Percentiles rank a stretch among this genome's conserved stretches.
Conservation (phyloP, 75 land plant species). For the Chamaecyparis obtusa region DNA sequence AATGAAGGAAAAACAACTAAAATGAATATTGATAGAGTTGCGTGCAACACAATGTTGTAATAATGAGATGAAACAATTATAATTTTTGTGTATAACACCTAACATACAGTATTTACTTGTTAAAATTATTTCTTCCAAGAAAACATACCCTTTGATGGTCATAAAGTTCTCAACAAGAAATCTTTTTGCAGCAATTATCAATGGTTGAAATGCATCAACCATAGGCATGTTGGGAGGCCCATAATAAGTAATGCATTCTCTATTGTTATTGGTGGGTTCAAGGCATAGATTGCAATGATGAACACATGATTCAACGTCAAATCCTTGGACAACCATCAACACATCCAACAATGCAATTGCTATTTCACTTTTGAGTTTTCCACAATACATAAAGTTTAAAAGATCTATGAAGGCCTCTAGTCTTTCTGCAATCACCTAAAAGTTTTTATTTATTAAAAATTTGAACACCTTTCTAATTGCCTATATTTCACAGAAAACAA, state of each 20-base stretch:
- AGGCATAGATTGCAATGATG: slow-evolving; percentile 32
- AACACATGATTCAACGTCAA: slow-evolving; percentile 47
- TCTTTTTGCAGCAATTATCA: background rate
- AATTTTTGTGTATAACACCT: no score
- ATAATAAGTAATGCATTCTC: slow-evolving; percentile 45
- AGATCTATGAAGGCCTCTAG: slow-evolving; percentile 36
- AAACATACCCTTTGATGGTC: background rate
- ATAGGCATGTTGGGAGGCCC: slow-evolving; percentile 32
- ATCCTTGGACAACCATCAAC: slow-evolving; percentile 46
- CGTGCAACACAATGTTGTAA: no score
- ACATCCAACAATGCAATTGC: slow-evolving; percentile 36
- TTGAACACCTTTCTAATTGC: no score
- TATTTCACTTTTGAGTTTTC: background rate
- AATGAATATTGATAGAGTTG: no score
- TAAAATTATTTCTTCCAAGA: no score
- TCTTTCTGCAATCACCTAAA: slow-evolving; percentile 32
- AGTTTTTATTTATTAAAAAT: no score
- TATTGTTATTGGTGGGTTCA: slow-evolving; percentile 31
- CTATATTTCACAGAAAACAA: no score
- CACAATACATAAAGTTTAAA: slow-evolving; percentile 43
- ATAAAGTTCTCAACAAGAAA: background rate
- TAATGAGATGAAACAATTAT: no score
- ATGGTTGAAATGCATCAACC: slow-evolving; percentile 12
- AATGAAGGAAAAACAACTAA: no score
- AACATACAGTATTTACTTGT: no score